A percentile compares a stretch with the other conserved stretches of the same genome.
phyloP scores from a whole-genome alignment of 306 rosid genomes.

The Oxytropis ochrocephala region DNA sequence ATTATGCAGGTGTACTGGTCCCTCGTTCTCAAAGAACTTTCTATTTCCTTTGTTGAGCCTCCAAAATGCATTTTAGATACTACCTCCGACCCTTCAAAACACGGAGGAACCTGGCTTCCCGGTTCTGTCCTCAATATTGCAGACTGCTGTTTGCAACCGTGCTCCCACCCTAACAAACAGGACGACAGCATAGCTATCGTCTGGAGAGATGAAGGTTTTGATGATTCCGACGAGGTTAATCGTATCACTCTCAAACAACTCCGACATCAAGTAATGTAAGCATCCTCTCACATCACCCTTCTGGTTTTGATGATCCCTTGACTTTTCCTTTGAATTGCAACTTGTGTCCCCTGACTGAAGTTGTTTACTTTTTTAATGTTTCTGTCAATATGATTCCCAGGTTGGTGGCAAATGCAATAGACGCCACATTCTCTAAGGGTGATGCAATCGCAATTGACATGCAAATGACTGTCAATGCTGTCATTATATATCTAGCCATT shows the following conservation, averaged over 20 bases:
- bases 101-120: conserved; percentile 67
- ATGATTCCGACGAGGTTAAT: conserved; percentile 39
- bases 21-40: conserved; percentile 57
- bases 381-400: conserved; percentile 34
- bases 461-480: conserved; percentile 80
- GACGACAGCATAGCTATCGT: conserved; percentile 61
- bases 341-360: not conserved
- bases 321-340: not conserved
- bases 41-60: conserved; percentile 45
- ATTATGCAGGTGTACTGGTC: conserved; percentile 65
- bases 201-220: conserved; percentile 74
- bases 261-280: conserved; percentile 72
- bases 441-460: conserved; percentile 90
- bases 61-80: conserved; percentile 60
- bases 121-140: conserved; percentile 69
- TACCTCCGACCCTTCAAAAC: conserved; percentile 43
- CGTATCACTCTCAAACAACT: conserved; percentile 57
- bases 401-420: conserved; percentile 74
- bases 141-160: conserved; percentile 65
- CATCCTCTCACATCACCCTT: not conserved
- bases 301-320: not conserved
- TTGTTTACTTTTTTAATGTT: not conserved
- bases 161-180: conserved; percentile 36
- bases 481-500: conserved; percentile 72
- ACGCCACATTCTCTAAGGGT: conserved; percentile 60